Base-by-base conservation (phyloP, 306 rosid species). In the Citrullus mucosospermus region DNA sequence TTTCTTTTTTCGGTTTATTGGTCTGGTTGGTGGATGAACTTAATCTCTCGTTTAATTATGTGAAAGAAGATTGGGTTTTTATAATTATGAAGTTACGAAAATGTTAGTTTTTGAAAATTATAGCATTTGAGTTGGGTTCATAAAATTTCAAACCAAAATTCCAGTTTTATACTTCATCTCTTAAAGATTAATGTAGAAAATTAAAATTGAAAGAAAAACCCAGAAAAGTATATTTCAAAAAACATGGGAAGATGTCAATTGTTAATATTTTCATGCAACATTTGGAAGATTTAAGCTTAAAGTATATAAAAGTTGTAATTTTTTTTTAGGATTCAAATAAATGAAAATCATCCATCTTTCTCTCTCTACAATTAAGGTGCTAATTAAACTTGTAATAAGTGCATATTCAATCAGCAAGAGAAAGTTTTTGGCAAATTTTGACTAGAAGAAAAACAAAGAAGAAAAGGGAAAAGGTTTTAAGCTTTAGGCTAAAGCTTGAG, bases 11-110 rank as follows among this genome's bases (percentile, higher is more conserved):
- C 90, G 16, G 17, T 48, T 48, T 48, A 48, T 48, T 48, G 87
- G 92, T 85, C 86, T 73, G 70, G 91, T 86, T 90, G 93, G 93
- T 91, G 88, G 96, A 88, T 86, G 79, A 67, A 88, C 83, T 76
- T 83, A 77, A 82, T 79, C 11, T 55, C 59, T 18, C 81, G 50
- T 74, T 83, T 75, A 86, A 83, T 69, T 88, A 62, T 70, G 39
- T 90, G 86, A 82, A 82, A 75, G 83, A 84, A 78, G 82, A 65
- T 65, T 80, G 81, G 77, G 6, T 20, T 28, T 43, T n/a, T 15
- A 7, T n/a, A 17, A 38, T 46, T 39, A 68, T 13, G n/a, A 43
- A 55, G 11, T 5, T 60, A 5, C 14, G 6, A 58, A 58, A 58
- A 58, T 58, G 30, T 25, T 20, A 22, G 2, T 58, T 58, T 22